phyloP scores from a whole-genome alignment of 164 flowering plant species.

The Dillenia suffruticosa region DNA sequence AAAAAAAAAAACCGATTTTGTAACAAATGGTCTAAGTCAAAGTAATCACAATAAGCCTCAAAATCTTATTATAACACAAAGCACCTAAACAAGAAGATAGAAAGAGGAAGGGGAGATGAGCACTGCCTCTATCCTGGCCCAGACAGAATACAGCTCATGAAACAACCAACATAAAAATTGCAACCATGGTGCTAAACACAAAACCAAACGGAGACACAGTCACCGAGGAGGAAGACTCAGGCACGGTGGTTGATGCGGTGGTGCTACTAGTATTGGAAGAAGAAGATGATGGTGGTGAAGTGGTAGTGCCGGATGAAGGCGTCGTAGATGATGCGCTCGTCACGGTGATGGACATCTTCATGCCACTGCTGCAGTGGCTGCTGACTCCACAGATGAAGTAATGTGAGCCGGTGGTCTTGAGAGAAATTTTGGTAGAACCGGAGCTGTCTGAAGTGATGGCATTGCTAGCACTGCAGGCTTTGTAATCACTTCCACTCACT shows the following conservation, averaged over 20 bases:
- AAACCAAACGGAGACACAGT: conserved; percentile 13
- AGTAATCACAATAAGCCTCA: too few relatives aligned
- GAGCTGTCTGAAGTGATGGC: conserved; percentile 28
- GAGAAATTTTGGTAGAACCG: conserved; percentile 32
- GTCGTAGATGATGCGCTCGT: conserved; percentile 7
- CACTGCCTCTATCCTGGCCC: conserved; percentile 41
- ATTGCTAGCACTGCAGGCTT: conserved; percentile 25
- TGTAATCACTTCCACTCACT: conserved; percentile 41
- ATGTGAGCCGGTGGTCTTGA: conserved; percentile 39
- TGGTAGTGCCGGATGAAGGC: conserved; percentile 2
- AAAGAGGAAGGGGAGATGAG: conserved; percentile 3
- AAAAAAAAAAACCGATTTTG: too few relatives aligned
- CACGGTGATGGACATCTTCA: conserved; percentile 47
- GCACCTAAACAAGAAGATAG: neutral
- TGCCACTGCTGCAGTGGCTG: conserved; percentile 45
- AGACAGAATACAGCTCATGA: neutral
- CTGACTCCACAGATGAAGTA: conserved; percentile 44
- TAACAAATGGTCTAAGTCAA: too few relatives aligned
- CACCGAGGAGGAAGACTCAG: conserved; percentile 6
- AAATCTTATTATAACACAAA: too few relatives aligned
- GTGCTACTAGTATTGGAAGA: neutral
- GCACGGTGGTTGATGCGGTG: neutral
- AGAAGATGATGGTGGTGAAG: conserved; percentile 9
- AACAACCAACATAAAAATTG: conserved; percentile 5
- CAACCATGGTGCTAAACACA: conserved; percentile 7